A percentile compares a stretch with the other conserved stretches of the same genome.
phyloP scores from a whole-genome alignment of 495 filamentous ascomycete species.

The Aspergillus ostianus region DNA sequence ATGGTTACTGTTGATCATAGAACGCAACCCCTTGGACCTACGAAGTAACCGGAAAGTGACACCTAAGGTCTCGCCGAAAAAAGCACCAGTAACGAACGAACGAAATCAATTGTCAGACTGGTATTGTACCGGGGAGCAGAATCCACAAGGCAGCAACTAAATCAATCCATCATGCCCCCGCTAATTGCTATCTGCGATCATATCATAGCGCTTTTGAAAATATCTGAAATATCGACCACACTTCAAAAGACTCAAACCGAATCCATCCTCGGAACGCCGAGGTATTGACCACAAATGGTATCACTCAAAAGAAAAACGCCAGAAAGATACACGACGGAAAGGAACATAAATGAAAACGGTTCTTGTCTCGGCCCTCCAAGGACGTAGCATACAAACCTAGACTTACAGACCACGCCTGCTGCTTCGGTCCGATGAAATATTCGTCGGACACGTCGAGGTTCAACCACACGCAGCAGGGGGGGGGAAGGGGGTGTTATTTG shows the following conservation, averaged over 20 bases:
- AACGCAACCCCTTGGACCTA: no score
- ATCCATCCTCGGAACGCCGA: not conserved
- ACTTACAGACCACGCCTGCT: constrained; percentile 10
- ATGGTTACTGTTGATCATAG: no score
- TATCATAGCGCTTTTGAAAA: not conserved
- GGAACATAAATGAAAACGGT: not conserved
- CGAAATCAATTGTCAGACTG: not conserved
- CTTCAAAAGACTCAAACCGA: not conserved
- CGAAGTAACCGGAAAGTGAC: no score
- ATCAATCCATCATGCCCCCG: not conserved
- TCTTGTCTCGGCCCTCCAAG: not conserved
- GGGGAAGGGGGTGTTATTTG: not conserved
- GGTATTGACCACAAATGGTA: not conserved
- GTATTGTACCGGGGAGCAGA: not conserved
- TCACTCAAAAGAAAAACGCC: not conserved
- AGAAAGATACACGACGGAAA: constrained; percentile 3
- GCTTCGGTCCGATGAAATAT: not conserved
- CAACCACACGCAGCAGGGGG: constrained; percentile 7
- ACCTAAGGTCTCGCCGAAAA: no score
- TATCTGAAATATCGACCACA: not conserved
- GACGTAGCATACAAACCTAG: constrained; percentile 24
- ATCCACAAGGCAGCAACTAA: not conserved
- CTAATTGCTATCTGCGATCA: no score
- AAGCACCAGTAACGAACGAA: not conserved
- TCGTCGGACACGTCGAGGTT: constrained; percentile 6